Evolutionary conservation across 2,329 filamentous ascomycete genomes (phyloP).

Genomic region (Calonectria leucothoes): DNA sequence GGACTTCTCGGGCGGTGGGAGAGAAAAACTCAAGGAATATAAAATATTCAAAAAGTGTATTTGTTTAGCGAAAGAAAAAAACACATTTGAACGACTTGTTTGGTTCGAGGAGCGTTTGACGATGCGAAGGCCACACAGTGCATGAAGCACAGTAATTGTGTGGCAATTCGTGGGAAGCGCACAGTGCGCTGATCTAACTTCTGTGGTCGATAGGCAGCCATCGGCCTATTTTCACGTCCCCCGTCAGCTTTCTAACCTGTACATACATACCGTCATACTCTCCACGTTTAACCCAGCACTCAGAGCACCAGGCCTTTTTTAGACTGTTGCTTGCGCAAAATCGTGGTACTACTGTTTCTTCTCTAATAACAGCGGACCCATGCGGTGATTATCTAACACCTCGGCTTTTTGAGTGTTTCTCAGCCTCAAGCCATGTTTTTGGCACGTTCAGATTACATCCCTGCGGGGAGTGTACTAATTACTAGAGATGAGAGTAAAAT

Average conservation of each 20-base stretch:
- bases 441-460: constrained; percentile 48
- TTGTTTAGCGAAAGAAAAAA: not conserved
- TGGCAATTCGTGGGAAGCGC: too few relatives aligned
- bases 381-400: not conserved
- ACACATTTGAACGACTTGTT: not conserved
- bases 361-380: not conserved
- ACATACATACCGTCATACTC: not conserved
- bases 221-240: not conserved
- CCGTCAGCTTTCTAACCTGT: constrained; percentile 3
- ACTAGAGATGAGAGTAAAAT: constrained; percentile 29
- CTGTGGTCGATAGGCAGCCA: not conserved
- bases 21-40: not conserved
- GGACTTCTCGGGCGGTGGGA: constrained; percentile 66
- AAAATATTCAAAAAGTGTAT: not conserved
- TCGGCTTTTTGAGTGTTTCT: not conserved
- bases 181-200: constrained; percentile 8
- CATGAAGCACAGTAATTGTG: not conserved
- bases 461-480: constrained; percentile 53
- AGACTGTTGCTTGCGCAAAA: too few relatives aligned
- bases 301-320: not conserved
- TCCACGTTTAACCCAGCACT: not conserved
- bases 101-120: not conserved
- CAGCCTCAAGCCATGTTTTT: constrained; percentile 28
- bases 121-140: not conserved
- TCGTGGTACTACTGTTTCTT: not conserved